A percentile compares a stretch with the other conserved stretches of the same genome.
Conservation (phyloP, 371 early-diverging fungal species). For the Lichtheimia ornata region DNA sequence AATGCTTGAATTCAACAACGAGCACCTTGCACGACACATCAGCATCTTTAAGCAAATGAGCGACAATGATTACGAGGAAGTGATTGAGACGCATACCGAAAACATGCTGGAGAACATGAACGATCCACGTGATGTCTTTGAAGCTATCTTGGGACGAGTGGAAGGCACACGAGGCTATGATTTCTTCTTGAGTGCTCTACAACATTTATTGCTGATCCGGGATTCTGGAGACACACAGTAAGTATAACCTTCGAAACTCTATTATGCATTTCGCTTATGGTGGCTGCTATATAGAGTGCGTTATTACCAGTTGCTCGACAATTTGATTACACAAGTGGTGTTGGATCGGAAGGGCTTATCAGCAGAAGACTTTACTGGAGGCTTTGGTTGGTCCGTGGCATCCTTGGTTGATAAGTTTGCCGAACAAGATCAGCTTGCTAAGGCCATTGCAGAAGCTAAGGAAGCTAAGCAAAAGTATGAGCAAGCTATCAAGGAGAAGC, state of each 20-base stretch:
- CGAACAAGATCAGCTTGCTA: constrained; percentile 75
- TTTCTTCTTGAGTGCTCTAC: constrained; percentile 76
- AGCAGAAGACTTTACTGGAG: constrained; percentile 56
- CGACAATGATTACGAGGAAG: constrained; percentile 78
- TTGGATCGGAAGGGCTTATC: constrained; percentile 72
- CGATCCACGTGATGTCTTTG: constrained; percentile 81
- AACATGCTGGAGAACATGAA: constrained; percentile 76
- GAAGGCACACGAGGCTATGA: constrained; percentile 79
- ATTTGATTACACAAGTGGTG: constrained; percentile 78
- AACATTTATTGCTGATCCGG: constrained; percentile 76
- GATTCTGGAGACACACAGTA: constrained; percentile 61
- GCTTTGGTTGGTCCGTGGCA: constrained; percentile 67
- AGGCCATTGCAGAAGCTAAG: constrained; percentile 69
- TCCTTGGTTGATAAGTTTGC: constrained; percentile 78
- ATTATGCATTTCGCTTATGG: not conserved
- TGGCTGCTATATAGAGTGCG: constrained; percentile 44
- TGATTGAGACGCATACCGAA: constrained; percentile 77
- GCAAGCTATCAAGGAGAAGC: constrained; percentile 53
- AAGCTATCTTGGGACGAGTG: constrained; percentile 68
- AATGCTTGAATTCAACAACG: constrained; percentile 70
- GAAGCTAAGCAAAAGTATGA: constrained; percentile 56
- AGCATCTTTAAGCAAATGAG: constrained; percentile 75
- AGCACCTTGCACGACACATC: constrained; percentile 74
- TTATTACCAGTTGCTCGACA: constrained; percentile 81
- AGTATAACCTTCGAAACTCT: not conserved